phyloP scores from a whole-genome alignment of 495 filamentous ascomycete genomes.

The Antarctomyces pellizariae region DNA sequence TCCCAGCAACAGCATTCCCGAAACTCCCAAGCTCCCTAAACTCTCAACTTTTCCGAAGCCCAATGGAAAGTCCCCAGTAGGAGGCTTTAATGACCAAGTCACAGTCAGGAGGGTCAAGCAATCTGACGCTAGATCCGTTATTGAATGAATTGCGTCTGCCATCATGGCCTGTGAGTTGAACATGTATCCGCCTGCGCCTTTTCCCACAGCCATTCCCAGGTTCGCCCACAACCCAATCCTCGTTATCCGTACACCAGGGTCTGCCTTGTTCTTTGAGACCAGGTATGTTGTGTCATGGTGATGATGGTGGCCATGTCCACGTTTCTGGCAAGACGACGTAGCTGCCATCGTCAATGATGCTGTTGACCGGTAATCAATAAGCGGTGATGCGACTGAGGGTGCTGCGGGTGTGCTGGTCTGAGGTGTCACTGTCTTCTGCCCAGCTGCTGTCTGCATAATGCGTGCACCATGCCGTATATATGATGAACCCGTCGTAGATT shows the following conservation, averaged over 20 bases:
- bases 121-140: slow-evolving; percentile 88
- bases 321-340: slow-evolving; percentile 22
- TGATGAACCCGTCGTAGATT: too few relatives aligned
- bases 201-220: slow-evolving; percentile 77
- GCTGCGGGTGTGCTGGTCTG: too few relatives aligned
- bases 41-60: slow-evolving; percentile 97
- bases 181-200: slow-evolving; percentile 74
- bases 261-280: slow-evolving; percentile 66
- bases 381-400: neutral
- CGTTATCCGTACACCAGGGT: slow-evolving; percentile 88
- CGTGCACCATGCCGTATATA: too few relatives aligned
- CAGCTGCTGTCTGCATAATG: too few relatives aligned
- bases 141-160: slow-evolving; percentile 83
- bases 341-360: slow-evolving; percentile 12
- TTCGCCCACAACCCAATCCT: slow-evolving; percentile 81
- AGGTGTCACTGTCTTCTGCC: too few relatives aligned
- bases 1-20: slow-evolving; percentile 64
- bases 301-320: slow-evolving; percentile 41
- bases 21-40: slow-evolving; percentile 79
- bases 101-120: slow-evolving; percentile 84
- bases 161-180: slow-evolving; percentile 89
- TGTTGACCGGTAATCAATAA: neutral
- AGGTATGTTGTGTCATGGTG: slow-evolving; percentile 78
- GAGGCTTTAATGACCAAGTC: slow-evolving; percentile 67
- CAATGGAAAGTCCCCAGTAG: slow-evolving; percentile 57